Conservation (phyloP, 179 eudicot genomes). For the Silene vulgaris region DNA sequence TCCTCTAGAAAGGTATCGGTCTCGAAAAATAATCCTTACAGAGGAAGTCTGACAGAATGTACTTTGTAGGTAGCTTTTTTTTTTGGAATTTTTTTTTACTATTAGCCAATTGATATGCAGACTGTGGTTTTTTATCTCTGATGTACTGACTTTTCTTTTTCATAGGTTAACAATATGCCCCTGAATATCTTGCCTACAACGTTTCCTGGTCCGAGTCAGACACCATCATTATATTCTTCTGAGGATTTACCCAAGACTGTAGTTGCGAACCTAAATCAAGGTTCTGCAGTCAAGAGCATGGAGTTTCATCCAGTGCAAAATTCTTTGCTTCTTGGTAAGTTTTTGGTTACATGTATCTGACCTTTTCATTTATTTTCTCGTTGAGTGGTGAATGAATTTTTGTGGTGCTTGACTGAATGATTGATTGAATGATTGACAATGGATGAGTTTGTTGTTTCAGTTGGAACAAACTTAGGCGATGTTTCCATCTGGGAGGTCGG, state of each 20-base stretch:
- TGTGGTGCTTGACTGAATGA: not conserved
- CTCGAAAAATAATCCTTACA: not conserved
- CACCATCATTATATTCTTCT: conserved; percentile 11
- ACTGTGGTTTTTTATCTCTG: not conserved
- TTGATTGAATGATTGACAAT: conserved; percentile 12
- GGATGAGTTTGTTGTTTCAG: conserved; percentile 20
- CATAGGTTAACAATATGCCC: conserved; percentile 19
- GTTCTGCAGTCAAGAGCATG: conserved; percentile 49
- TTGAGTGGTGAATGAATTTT: not conserved
- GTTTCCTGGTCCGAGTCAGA: conserved; percentile 19
- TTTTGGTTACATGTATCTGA: not conserved
- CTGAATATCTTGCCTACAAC: conserved; percentile 21
- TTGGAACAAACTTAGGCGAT: conserved; percentile 35
- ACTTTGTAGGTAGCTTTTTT: not conserved
- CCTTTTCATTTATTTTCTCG: not conserved
- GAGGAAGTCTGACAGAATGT: not conserved
- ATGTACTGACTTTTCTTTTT: not conserved
- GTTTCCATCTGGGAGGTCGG: conserved; percentile 37
- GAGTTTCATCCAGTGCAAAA: conserved; percentile 55
- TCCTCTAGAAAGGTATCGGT: not conserved
- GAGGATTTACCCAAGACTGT: conserved; percentile 44
- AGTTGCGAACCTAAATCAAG: conserved; percentile 37
- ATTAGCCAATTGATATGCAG: not conserved
- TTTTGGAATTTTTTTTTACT: not conserved
- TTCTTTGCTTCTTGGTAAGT: conserved; percentile 45